Evolutionary conservation across 2,329 filamentous ascomycete genomes (phyloP), one percentile per base, ranked within the genome.

Genomic region (Aaosphaeria arxii): DNA sequence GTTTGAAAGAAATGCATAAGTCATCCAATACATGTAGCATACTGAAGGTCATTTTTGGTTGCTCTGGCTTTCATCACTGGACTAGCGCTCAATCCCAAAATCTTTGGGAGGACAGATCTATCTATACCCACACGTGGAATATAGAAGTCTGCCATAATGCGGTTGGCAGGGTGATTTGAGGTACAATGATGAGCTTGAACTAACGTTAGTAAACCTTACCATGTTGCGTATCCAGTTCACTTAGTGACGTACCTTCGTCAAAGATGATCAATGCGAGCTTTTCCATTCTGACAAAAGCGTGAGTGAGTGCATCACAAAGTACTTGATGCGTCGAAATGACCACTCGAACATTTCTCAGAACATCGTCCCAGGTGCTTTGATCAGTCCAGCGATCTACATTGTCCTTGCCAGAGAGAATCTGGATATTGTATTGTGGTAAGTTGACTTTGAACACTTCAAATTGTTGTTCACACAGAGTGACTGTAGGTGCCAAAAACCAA

Each of bases 11-110:
- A 24, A 24, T 24, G 17, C 7, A 38, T 24, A 24, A 24, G 17
- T 3, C 17, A 24, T 24, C 17, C 17, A 24, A 24, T 24, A 24
- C 17, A 24, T 24, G 33, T 9, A n/a, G 7, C 33, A 36, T 59
- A 80, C 66, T 80, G 71, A 11, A 92, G 74, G 33, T 54, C 55
- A 40, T 51, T 46, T 6, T 78, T 78, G 1, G 73, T 69, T 1
- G 77, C 64, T 11, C 78, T 78, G 1, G 79, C 82, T 47, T 76
- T 81, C 54, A 86, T 83, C 4, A 89, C 79, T 0, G 90, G 90
- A 52, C 88, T 95, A 1, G 91, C 91, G 5, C 87, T 91, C 28
- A 96, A 74, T 0, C 90, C 91, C 5, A 96, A 74, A 30, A 96
- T 85, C 17, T 77, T 75, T 0, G 91, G 91, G 1, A 82, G 67